phyloP scores from a whole-genome alignment of 1,284 basidiomycete genomes.

The Boletus semigastroideus region DNA sequence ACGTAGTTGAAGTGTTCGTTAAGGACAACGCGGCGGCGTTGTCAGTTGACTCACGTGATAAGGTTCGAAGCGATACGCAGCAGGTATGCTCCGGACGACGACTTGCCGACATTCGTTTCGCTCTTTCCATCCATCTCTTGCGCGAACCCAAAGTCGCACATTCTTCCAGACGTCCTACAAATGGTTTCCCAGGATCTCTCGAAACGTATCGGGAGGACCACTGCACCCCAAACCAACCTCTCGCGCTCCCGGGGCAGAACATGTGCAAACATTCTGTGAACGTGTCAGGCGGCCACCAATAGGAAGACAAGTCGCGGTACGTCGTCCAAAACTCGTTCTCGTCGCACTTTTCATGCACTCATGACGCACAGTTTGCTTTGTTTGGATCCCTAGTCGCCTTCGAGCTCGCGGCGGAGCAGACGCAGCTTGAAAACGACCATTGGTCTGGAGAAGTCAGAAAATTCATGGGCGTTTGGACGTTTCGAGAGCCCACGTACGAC shows the following conservation, averaged over 20 bases:
- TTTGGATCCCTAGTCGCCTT: slow-evolving; percentile 36
- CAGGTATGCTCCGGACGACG: slow-evolving; percentile 25
- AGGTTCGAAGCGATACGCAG: not conserved
- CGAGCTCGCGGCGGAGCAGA: slow-evolving; percentile 35
- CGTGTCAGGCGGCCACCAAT: slow-evolving; percentile 37
- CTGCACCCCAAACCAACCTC: slow-evolving; percentile 19
- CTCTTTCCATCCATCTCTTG: slow-evolving; percentile 14
- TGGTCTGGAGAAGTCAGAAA: slow-evolving; percentile 33
- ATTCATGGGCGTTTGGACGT: slow-evolving; percentile 27
- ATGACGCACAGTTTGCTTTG: slow-evolving; percentile 34
- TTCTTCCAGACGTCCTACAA: slow-evolving; percentile 20
- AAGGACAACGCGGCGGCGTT: too few relatives aligned
- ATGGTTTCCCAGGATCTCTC: slow-evolving; percentile 23
- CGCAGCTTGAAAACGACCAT: slow-evolving; percentile 40
- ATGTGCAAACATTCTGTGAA: slow-evolving; percentile 36
- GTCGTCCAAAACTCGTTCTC: slow-evolving; percentile 10
- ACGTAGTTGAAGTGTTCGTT: too few relatives aligned
- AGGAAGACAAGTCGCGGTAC: slow-evolving; percentile 40
- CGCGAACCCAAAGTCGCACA: slow-evolving; percentile 17
- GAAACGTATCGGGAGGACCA: slow-evolving; percentile 10
- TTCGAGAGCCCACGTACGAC: slow-evolving; percentile 33
- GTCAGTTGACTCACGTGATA: too few relatives aligned
- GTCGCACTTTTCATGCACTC: not conserved
- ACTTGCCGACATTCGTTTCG: slow-evolving; percentile 21
- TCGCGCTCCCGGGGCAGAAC: slow-evolving; percentile 23